phyloP scores from a whole-genome alignment of 1,139 yeast species.

The Pichia sp. region DNA sequence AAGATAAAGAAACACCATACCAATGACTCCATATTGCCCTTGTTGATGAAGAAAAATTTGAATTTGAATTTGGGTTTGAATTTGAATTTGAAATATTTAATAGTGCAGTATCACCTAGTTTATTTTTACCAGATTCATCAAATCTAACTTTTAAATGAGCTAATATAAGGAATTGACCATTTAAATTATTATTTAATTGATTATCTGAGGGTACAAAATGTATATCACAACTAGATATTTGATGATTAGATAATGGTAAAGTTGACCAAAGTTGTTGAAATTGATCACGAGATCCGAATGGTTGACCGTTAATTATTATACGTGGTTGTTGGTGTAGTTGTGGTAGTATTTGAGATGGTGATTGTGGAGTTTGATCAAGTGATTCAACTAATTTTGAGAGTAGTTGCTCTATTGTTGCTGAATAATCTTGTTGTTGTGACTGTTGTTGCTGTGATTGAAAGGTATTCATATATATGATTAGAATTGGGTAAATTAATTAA shows the following conservation, averaged over 20 bases:
- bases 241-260: slow-evolving; percentile 58
- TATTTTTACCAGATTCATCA: slow-evolving; percentile 65
- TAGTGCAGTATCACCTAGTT: slow-evolving; percentile 56
- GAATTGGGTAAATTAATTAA: no score
- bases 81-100: slow-evolving; percentile 32
- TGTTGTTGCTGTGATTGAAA: no score
- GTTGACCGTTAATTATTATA: slow-evolving; percentile 60
- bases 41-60: slow-evolving; percentile 1
- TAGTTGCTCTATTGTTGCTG: slow-evolving; percentile 23
- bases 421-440: slow-evolving; percentile 16
- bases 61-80: no score
- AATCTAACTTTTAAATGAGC: slow-evolving; percentile 62
- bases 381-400: slow-evolving; percentile 24
- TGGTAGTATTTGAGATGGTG: slow-evolving; percentile 30
- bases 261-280: slow-evolving; percentile 63
- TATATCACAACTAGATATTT: slow-evolving; percentile 53
- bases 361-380: slow-evolving; percentile 23
- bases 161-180: slow-evolving; percentile 39
- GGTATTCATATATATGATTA: no score
- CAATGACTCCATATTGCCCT: slow-evolving; percentile 40
- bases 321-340: slow-evolving; percentile 43
- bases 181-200: slow-evolving; percentile 36
- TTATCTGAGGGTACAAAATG: slow-evolving; percentile 50
- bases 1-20: slow-evolving; percentile 56
- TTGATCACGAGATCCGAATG: slow-evolving; percentile 51